phyloP scores from a whole-genome alignment of 2,329 filamentous ascomycete species.

The Penicillium fuscoglaucum region DNA sequence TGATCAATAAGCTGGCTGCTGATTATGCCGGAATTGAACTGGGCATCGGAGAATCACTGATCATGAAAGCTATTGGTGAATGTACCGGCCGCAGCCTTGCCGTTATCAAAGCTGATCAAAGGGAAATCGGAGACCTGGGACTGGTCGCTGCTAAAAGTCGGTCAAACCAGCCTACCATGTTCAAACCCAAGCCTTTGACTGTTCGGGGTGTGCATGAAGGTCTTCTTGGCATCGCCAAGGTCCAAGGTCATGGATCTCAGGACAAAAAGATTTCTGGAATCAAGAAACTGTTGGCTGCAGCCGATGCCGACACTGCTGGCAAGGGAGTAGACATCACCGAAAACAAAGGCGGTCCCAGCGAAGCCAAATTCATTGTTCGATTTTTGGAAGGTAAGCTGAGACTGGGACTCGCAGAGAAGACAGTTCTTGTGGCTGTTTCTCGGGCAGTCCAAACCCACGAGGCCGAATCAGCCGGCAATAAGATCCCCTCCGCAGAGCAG shows the following conservation, averaged over 20 bases:
- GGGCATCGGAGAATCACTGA: conserved; percentile 96
- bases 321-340: conserved; percentile 81
- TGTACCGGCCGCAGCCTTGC: conserved; percentile 83
- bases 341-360: conserved; percentile 89
- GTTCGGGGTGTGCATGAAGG: conserved; percentile 84
- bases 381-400: conserved; percentile 94
- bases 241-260: conserved; percentile 83
- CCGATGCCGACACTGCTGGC: conserved; percentile 70
- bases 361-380: conserved; percentile 89
- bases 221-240: conserved; percentile 82
- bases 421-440: conserved; percentile 83
- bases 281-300: conserved; percentile 92
- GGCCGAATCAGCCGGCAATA: conserved; percentile 65
- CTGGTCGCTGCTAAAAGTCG: conserved; percentile 94
- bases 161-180: conserved; percentile 95
- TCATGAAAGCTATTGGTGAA: conserved; percentile 98
- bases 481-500: conserved; percentile 70
- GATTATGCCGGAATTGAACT: conserved; percentile 96
- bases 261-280: conserved; percentile 89
- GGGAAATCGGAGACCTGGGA: conserved; percentile 93
- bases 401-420: conserved; percentile 87
- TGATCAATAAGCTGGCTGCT: conserved; percentile 97
- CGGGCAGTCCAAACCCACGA: conserved; percentile 88
- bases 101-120: conserved; percentile 92
- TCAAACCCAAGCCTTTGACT: conserved; percentile 90